Conservation (phyloP, 495 filamentous ascomycete genomes). For the Schizothecium vesticola region DNA sequence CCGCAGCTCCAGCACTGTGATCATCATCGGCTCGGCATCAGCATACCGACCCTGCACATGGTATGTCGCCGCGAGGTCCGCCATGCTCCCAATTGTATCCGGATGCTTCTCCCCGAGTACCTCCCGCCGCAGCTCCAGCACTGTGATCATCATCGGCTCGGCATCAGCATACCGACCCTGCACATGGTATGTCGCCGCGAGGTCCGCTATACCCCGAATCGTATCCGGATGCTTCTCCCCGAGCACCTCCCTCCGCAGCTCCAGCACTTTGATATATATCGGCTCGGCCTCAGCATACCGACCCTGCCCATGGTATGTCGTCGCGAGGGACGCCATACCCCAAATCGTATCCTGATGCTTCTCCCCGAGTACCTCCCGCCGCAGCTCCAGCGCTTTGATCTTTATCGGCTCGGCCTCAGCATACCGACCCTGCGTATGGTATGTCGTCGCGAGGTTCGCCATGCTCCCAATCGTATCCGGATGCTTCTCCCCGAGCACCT, state of each 20-base stretch:
- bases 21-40: not conserved
- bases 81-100: not conserved
- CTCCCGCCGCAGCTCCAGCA: too few species aligned
- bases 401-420: too few species aligned
- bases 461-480: not conserved
- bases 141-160: too few species aligned
- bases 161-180: too few species aligned
- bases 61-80: too few species aligned
- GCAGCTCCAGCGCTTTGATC: not conserved
- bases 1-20: too few species aligned
- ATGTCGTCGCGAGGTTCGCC: too few species aligned
- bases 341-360: not conserved
- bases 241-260: not conserved
- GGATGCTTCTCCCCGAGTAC: too few species aligned
- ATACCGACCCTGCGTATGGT: too few species aligned
- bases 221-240: constrained; percentile 5
- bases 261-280: not conserved
- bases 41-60: not conserved
- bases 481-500: constrained; percentile 4
- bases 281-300: not conserved
- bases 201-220: not conserved
- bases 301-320: constrained; percentile 4
- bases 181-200: too few species aligned
- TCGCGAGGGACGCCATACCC: not conserved
- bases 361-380: not conserved